phyloP scores from a whole-genome alignment of 306 rosid species.

The Lathyrus tuberosus region DNA sequence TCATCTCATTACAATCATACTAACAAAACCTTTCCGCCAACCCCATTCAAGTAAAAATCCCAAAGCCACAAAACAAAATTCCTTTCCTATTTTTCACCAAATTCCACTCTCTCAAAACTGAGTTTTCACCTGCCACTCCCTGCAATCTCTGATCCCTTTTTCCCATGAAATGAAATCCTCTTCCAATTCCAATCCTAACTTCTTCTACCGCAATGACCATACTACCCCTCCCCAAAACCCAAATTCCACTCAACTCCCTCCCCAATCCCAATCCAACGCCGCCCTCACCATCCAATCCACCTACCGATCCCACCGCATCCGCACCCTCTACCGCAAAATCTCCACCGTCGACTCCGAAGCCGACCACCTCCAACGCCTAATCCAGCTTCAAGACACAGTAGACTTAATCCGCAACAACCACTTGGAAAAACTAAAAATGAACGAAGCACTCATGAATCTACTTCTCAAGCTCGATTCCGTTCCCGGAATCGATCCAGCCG shows the following conservation, averaged over 20 bases:
- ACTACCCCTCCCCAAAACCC: conserved; percentile 47
- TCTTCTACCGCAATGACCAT: conserved; percentile 54
- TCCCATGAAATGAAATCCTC: conserved; percentile 46
- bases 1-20: too few species aligned
- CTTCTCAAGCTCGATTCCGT: conserved; percentile 81
- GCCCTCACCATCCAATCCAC: conserved; percentile 74
- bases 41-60: conserved; percentile 35
- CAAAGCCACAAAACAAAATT: background rate
- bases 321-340: conserved; percentile 61
- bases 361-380: conserved; percentile 55
- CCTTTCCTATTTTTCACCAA: background rate
- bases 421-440: conserved; percentile 68
- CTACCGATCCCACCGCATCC: conserved; percentile 73
- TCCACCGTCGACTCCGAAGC: conserved; percentile 64
- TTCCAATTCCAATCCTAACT: conserved; percentile 36
- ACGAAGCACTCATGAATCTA: conserved; percentile 79
- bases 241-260: conserved; percentile 50
- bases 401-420: conserved; percentile 74
- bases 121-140: background rate
- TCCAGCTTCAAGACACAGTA: conserved; percentile 94
- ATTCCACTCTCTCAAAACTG: background rate
- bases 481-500: conserved; percentile 77
- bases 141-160: background rate
- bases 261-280: conserved; percentile 45
- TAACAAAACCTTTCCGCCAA: conserved; percentile 40